Base-by-base conservation (phyloP, 805 yeast genomes). In the Clavispora phyllophila region DNA sequence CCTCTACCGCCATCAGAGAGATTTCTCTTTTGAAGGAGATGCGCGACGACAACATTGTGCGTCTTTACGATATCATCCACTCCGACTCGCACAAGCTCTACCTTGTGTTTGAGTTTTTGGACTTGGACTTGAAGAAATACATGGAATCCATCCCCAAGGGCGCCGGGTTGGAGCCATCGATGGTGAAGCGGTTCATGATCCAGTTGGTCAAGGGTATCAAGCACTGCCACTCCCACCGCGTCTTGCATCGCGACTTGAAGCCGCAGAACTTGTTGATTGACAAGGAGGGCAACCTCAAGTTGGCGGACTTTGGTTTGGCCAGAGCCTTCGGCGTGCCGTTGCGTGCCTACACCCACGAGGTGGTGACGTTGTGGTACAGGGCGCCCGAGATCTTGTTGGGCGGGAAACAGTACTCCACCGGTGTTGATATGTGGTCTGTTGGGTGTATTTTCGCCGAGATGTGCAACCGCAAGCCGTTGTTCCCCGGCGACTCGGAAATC, bases 361-460 rank as follows among this genome's bases (percentile, higher is more conserved):
- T 93, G 37, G 99, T 93, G 38, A 93, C 99, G 0, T 70, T 93
- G 53, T 93, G 99, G 99, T 93, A 93, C 63, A 75, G 99, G 52
- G 88, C 97, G 0, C 99, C 99, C 3, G 99, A 93, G 66, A 87
- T 93, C 43, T 70, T 93, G 47, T 76, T 93, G 50, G 99, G 99
- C 12, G 96, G 97, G 3, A 87, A 95, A 53, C 97, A 93, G 58
- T 93, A 93, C 64, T 87, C 96, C 27, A 93, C 98, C 0, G 97
- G 98, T 15, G 96, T 93, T 40, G 99, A 93, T 63, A 89, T 93
- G 85, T 93, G 99, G 99, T 87, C 96, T 9, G 86, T 91, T 47
- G 99, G 99, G 13, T 90, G 97, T 61, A 93, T 93, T 37, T 86
- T 93, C 63, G 99, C 97, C 6, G 99, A 93, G 62, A 90, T 93